Conservation (phyloP, 2,329 filamentous ascomycete species). For the Cercospora brassicicola region DNA sequence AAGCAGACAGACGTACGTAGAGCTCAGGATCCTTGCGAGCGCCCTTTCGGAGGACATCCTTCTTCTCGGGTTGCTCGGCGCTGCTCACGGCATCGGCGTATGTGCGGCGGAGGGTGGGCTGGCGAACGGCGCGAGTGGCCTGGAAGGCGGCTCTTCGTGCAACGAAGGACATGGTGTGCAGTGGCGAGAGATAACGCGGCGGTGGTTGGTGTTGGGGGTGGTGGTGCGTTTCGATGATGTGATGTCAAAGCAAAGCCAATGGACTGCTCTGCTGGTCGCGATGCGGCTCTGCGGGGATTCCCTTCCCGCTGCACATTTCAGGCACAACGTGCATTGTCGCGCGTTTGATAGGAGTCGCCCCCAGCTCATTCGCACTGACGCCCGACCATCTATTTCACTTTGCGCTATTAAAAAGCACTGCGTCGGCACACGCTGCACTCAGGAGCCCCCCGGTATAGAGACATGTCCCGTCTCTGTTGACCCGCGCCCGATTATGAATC, state of each 20-base stretch:
- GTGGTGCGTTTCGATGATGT: not conserved
- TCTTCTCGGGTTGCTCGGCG: slow-evolving; percentile 45
- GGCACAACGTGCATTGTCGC: not conserved
- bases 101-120: slow-evolving; percentile 33
- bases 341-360: not conserved
- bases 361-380: slow-evolving; percentile 1
- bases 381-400: not conserved
- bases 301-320: not conserved
- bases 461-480: not conserved
- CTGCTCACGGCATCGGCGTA: slow-evolving; percentile 47
- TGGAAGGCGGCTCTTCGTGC: slow-evolving; percentile 49
- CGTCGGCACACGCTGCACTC: not conserved
- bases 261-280: not conserved
- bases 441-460: not conserved
- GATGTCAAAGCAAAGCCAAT: slow-evolving; percentile 10
- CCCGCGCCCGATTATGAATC: slow-evolving; percentile 14
- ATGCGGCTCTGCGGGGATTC: slow-evolving; percentile 8
- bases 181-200: slow-evolving; percentile 20
- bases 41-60: slow-evolving; percentile 59
- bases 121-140: slow-evolving; percentile 43
- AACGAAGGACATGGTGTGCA: slow-evolving; percentile 48
- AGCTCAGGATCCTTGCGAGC: slow-evolving; percentile 72
- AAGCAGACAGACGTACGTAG: slow-evolving; percentile 56
- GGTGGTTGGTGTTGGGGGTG: slow-evolving; percentile 3
- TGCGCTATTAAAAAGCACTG: not conserved